Evolutionary conservation across 2,329 filamentous ascomycete species (phyloP).

Genomic region (Aspergillus brasiliensis): DNA sequence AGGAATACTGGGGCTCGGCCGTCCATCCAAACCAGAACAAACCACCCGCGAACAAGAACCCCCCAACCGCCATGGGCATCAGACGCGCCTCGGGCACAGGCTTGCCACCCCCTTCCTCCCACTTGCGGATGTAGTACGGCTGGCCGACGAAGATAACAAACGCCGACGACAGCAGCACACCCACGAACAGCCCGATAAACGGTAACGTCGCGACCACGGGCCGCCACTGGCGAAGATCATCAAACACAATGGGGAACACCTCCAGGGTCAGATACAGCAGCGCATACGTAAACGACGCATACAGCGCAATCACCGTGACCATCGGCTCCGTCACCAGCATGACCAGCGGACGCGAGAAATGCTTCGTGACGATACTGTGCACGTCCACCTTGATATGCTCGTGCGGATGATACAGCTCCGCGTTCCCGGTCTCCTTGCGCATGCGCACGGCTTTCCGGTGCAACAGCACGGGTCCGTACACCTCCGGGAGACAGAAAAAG

Average conservation of each 20-base stretch:
- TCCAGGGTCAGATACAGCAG: conserved; percentile 41
- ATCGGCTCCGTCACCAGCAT: conserved; percentile 23
- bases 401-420: conserved; percentile 49
- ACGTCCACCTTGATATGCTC: conserved; percentile 46
- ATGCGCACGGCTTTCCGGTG: conserved; percentile 41
- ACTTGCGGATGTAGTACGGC: conserved; percentile 27
- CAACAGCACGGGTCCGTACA: conserved; percentile 44
- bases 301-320: conserved; percentile 25
- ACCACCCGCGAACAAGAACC: conserved; percentile 46
- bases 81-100: conserved; percentile 32
- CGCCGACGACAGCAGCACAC: conserved; percentile 56
- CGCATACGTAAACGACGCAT: conserved; percentile 31
- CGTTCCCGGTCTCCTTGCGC: conserved; percentile 44
- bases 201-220: conserved; percentile 58
- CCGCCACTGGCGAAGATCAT: conserved; percentile 61
- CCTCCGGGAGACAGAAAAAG: conserved; percentile 41
- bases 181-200: conserved; percentile 63
- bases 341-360: conserved; percentile 22
- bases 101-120: conserved; percentile 13
- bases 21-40: conserved; percentile 49
- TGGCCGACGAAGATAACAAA: conserved; percentile 56
- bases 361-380: conserved; percentile 37
- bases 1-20: conserved; percentile 64
- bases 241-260: conserved; percentile 67
- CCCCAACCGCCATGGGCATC: conserved; percentile 51